Base-by-base conservation (phyloP, 208 protist genomes). In the Acanthamoeba triangularis region DNA sequence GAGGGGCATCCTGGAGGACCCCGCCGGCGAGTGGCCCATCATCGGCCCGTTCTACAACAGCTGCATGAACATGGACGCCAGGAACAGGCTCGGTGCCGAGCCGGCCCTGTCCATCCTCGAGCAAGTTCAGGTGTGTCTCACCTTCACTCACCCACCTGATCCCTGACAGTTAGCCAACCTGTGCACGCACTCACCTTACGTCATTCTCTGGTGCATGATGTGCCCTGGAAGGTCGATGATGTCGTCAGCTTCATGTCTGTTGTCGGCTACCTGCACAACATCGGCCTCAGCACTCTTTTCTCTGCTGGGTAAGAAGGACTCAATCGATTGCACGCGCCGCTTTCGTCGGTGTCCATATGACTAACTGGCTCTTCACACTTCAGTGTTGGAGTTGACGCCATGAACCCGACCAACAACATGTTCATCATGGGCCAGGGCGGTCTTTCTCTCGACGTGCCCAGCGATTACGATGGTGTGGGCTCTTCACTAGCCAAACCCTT, bases 41-140 rank as follows among this genome's bases (percentile, higher is more conserved):
- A 85, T 85, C 41, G 78, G 78, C 28, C 78, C 78, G 20, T 85
- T 85, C 78, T 85, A 85, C 78, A 85, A 85, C 41, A 59, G 41
- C 0, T 85, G 78, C 78, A 85, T 85, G 78, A 59, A 85, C 78
- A 85, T 85, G 78, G 78, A 85, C 47, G 10, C 20, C 78, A 52
- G 78, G 11, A 85, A 85, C 78, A 14, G 61, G 47, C 78, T 85
- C n/a, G 44, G 78, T 41, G 44, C 20, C 14, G 23, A 7, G 30
- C 78, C 78, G 8, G 78, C 44, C 41, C 47, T 59, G 18, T 13
- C 16, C 78, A 35, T 85, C 44, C 78, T 85, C 25, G 6, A 18
- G n/a, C 69, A 80, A n/a, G n/a, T 80, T n/a, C 18, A 30, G n/a
- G 69, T 80, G n/a, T 16, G n/a, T 23, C 14, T 47, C 5, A 1